Evolutionary conservation across 768 basidiomycete species (phyloP), one percentile per base, ranked within the genome.

Genomic region (Termitomyces sp.): DNA sequence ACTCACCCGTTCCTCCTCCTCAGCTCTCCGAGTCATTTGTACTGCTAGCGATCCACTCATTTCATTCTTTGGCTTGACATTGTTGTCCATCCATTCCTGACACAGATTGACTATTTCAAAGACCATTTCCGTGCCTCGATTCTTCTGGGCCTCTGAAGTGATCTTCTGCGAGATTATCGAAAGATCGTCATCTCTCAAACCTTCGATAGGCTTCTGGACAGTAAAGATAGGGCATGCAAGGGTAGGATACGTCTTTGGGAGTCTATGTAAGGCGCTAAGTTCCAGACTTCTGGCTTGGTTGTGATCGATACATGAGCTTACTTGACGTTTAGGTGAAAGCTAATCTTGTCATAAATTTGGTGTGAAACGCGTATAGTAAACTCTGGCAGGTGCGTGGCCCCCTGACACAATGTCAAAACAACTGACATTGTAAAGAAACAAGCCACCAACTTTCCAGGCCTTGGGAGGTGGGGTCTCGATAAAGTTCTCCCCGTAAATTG

Each of bases 401-500:
- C 90, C 91, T 56, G 1, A 35, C 15, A 5, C 37, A 35, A 41
- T 11, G 54, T 60, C 45, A 67, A 47, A 11, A 41, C n/a, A 8
- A 30, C 21, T 26, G 30, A 34, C 46, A 53, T 28, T 35, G 34
- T 38, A 26, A 4, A 9, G 15, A 32, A 54, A 40, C 44, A 51
- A 28, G 35, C 45, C 9, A 67, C 71, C 11, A 38, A 88, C 90
- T 79, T 90, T 92, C 90, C 91, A 93, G 49, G 81, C 90, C 64
- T 82, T 90, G 32, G 87, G 85, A 15, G 88, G 84, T 21, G 85
- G 85, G 53, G 78, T 79, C 63, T 87, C 80, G 24, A 83, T 77
- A 64, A 90, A 92, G 64, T 92, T 84, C 58, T 87, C 80, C 61
- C 77, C 85, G 71, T 88, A 93, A 58, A 93, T 93, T 57, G 89